These are phyloP conservation scores for Clavaria fumosa DNA, from an alignment of 768 basidiomycete genomes.

Conservation along the genomic window DNA sequence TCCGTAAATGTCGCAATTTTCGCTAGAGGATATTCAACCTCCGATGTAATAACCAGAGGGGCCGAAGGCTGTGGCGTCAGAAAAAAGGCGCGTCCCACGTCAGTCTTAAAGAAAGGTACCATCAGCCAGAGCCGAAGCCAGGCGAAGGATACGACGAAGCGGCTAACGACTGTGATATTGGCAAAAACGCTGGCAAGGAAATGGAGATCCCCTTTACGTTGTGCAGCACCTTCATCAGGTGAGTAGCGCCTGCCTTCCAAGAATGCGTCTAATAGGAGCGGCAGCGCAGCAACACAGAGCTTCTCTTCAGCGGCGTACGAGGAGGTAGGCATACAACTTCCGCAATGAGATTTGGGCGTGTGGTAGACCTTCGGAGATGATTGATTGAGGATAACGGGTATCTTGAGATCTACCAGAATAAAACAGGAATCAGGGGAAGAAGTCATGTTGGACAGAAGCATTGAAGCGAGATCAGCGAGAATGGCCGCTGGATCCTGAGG, in stretches of 20 bases:
- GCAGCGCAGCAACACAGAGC: conserved; percentile 45
- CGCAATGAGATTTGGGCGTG: conserved; percentile 63
- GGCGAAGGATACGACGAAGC: not conserved
- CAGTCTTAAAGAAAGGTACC: conserved; percentile 32
- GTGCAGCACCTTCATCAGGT: conserved; percentile 31
- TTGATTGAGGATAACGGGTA: conserved; percentile 41
- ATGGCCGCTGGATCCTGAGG: conserved; percentile 74
- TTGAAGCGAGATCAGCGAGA: conserved; percentile 89
- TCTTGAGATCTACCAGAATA: conserved; percentile 44
- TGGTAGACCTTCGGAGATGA: conserved; percentile 42
- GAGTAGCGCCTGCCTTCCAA: conserved; percentile 51
- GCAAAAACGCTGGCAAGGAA: conserved; percentile 93
- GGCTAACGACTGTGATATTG: conserved; percentile 66
- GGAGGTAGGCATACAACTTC: conserved; percentile 60
- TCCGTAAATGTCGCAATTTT: conserved; percentile 83
- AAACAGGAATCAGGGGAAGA: conserved; percentile 54
- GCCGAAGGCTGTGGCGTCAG: conserved; percentile 47
- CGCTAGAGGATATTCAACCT: conserved; percentile 64
- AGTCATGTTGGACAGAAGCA: conserved; percentile 92
- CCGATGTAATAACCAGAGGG: conserved; percentile 25
- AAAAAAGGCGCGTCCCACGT: conserved; percentile 67
- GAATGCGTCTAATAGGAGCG: conserved; percentile 84
- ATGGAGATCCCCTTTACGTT: conserved; percentile 67
- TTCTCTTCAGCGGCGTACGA: conserved; percentile 48
- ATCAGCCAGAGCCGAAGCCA: conserved; percentile 1